Evolutionary conservation across 2,329 filamentous ascomycete genomes (phyloP).

Genomic region (Xylariaceae sp.): DNA sequence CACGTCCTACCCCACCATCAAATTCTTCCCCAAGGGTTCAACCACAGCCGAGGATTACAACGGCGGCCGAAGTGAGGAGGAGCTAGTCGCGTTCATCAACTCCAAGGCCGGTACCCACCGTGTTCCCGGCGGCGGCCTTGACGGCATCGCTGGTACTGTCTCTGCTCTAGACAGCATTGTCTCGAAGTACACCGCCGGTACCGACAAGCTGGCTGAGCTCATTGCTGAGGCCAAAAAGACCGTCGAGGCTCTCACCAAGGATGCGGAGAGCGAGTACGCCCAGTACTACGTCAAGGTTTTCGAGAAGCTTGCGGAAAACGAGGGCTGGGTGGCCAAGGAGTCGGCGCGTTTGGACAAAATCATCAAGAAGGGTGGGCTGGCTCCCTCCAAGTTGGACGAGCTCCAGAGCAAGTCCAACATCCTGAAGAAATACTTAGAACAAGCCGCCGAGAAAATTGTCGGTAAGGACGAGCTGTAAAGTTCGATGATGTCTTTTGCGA

Average conservation of each 20-base stretch:
- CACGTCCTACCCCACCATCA: constrained; percentile 90
- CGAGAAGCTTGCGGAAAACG: constrained; percentile 73
- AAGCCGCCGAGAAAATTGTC: constrained; percentile 48
- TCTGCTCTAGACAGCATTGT: constrained; percentile 71
- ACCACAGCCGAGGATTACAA: constrained; percentile 66
- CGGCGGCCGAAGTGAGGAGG: constrained; percentile 69
- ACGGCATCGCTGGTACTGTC: constrained; percentile 75
- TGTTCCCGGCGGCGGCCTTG: constrained; percentile 70
- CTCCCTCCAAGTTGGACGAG: constrained; percentile 82
- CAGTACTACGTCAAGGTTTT: constrained; percentile 93
- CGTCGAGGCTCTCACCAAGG: constrained; percentile 58
- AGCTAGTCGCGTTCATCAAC: constrained; percentile 78
- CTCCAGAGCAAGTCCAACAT: constrained; percentile 83
- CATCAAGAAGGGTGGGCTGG: constrained; percentile 78
- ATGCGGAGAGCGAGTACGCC: constrained; percentile 67
- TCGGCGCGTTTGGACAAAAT: constrained; percentile 71
- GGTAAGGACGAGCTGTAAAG: constrained; percentile 66
- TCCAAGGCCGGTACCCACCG: constrained; percentile 84
- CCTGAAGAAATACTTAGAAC: constrained; percentile 66
- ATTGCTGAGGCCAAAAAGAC: constrained; percentile 67
- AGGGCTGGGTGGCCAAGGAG: constrained; percentile 80
- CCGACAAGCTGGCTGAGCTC: constrained; percentile 56
- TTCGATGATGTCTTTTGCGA: constrained; percentile 10
- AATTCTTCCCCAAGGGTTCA: constrained; percentile 88
- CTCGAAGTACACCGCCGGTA: constrained; percentile 60